These are phyloP conservation scores for Vanilla planifolia DNA, from an alignment of 106 monocot species.

Conservation along the genomic window DNA sequence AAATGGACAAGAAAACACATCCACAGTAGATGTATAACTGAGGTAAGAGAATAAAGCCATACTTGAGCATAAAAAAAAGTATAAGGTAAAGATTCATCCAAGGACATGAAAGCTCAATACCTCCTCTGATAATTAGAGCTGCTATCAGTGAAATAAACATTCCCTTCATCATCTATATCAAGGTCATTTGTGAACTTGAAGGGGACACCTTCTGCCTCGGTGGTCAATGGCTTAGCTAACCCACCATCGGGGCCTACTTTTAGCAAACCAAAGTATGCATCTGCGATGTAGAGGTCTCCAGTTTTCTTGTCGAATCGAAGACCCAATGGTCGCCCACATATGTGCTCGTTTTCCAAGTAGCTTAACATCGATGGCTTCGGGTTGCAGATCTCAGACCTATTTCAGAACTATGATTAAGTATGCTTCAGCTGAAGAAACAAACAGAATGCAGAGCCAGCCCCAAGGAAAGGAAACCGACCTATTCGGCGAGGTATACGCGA, in stretches of 20 bases:
- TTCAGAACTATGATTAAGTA: no score
- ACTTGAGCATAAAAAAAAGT: no score
- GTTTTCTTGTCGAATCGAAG: conserved; percentile 51
- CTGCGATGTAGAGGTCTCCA: conserved; percentile 68
- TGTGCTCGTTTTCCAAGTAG: conserved; percentile 57
- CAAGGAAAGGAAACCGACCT: conserved; percentile 16
- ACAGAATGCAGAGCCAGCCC: no score
- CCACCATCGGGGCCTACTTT: conserved; percentile 69
- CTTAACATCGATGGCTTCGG: conserved; percentile 31
- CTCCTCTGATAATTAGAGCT: conserved; percentile 62
- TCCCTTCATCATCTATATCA: conserved; percentile 54
- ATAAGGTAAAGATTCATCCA: not conserved
- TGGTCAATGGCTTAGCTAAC: conserved; percentile 33
- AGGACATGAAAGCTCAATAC: conserved; percentile 19
- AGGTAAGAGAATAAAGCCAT: no score
- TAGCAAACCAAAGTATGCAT: conserved; percentile 62
- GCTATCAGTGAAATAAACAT: conserved; percentile 67
- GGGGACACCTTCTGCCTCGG: conserved; percentile 46
- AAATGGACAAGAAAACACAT: no score
- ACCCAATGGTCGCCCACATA: conserved; percentile 51
- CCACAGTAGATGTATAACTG: no score
- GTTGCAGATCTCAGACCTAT: conserved; percentile 41
- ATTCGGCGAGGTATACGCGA: conserved; percentile 56
- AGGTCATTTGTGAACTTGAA: conserved; percentile 62
- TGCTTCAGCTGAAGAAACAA: no score